Evolutionary conservation across 2,329 filamentous ascomycete species (phyloP).

Genomic region (Coniochaeta prunicola): DNA sequence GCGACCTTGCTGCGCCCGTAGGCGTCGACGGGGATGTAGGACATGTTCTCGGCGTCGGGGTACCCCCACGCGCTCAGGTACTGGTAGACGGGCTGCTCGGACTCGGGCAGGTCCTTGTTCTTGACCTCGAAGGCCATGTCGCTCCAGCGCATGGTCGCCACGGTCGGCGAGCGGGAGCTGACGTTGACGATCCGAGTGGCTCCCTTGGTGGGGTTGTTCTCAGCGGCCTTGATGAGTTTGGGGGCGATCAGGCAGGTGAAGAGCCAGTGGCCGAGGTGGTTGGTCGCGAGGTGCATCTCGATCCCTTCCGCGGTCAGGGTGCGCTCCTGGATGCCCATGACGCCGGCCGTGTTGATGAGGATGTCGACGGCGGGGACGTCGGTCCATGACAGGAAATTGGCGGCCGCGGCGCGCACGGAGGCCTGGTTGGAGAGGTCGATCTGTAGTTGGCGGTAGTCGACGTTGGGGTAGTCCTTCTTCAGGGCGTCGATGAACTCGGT

Average conservation of each 20-base stretch:
- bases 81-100: background rate
- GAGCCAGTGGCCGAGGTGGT: conserved; percentile 5
- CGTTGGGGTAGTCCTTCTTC: background rate
- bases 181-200: conserved; percentile 34
- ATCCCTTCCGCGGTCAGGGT: conserved; percentile 10
- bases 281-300: conserved; percentile 13
- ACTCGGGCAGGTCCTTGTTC: background rate
- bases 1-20: conserved; percentile 45
- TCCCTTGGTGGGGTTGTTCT: conserved; percentile 15
- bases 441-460: background rate
- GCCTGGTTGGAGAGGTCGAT: background rate
- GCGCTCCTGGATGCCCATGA: conserved; percentile 7
- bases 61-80: background rate
- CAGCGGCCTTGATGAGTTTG: conserved; percentile 4
- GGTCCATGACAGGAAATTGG: background rate
- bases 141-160: background rate
- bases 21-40: conserved; percentile 17
- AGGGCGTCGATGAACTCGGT: background rate
- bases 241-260: conserved; percentile 10
- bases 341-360: background rate
- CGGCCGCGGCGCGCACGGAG: background rate
- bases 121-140: background rate
- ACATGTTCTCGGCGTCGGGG: conserved; percentile 4
- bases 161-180: conserved; percentile 11
- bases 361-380: conserved; percentile 1